Evolutionary conservation across 2,329 filamentous ascomycete species (phyloP), one percentile per base, ranked within the genome.

Genomic region (Penicillium paneum): DNA sequence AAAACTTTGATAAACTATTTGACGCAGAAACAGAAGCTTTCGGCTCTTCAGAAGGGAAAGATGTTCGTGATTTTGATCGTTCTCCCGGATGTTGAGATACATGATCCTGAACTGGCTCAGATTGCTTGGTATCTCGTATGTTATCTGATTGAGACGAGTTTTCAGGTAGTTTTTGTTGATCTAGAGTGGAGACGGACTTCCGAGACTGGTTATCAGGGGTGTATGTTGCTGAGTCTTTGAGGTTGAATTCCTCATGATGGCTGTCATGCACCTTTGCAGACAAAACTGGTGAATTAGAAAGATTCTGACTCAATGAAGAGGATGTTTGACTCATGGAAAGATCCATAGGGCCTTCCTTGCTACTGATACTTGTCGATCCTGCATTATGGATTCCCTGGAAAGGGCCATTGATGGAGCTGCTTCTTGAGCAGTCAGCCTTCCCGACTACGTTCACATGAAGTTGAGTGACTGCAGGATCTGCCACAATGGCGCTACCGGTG

Each of bases 391-490:
- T 36, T 13, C 66, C 64, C 49, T 66, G 67, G n/a, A 65, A 60
- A 24, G 70, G 65, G 7, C 64, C 52, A 50, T 67, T 71, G 45
- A 66, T 53, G 32, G 73, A 71, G 49, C 65, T 68, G 49, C 65
- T 72, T 48, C 67, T 65, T 26, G 66, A 67, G 32, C 60, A 65
- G 43, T 54, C 26, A 1, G 59, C 63, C 24, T 61, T 49, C 34
- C 71, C 68, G 12, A 67, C 52, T 34, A 70, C 71, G 57, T 72
- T 75, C 42, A 75, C 73, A 57, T 75, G 71, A 15, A 76, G 51
- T 58, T 76, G 84, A 72, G 57, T 79, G 64, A 72, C 72, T 63
- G 67, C 78, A 71, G 64, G 71, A 60, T 65, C 81, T 71, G 64
- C 77, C 75, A 58, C 71, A 60, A 55, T 59, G 53, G 64, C 66